Conservation (phyloP, 805 yeast species). For the Candida namnaoensis region DNA sequence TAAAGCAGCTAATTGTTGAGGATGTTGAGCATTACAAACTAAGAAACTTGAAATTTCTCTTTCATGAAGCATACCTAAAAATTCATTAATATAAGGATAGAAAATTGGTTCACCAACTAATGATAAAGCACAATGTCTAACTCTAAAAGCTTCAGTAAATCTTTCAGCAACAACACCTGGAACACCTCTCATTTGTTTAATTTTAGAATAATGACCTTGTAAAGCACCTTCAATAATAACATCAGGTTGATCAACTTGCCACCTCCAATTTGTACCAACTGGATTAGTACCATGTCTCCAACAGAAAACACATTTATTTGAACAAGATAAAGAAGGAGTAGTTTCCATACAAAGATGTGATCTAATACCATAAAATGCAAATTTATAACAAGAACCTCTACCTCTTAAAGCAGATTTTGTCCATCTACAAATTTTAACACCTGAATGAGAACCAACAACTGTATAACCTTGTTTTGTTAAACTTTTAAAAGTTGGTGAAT, state of each 20-base stretch:
- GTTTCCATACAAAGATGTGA: conserved; percentile 95
- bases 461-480: conserved; percentile 91
- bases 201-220: conserved; percentile 83
- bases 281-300: conserved; percentile 98
- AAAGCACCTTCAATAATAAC: conserved; percentile 77
- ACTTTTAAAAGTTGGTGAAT: conserved; percentile 82
- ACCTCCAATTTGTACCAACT: conserved; percentile 91
- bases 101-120: conserved; percentile 93
- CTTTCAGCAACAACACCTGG: conserved; percentile 90
- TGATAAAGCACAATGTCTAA: conserved; percentile 86
- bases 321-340: conserved; percentile 88
- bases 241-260: conserved; percentile 92
- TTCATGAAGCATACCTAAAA: conserved; percentile 72
- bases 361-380: conserved; percentile 83
- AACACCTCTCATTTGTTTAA: conserved; percentile 91
- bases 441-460: conserved; percentile 89
- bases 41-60: conserved; percentile 76
- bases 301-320: conserved; percentile 92
- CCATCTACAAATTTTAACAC: conserved; percentile 94
- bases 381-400: conserved; percentile 89
- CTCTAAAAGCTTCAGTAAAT: conserved; percentile 84
- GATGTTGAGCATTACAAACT: conserved; percentile 96
- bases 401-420: conserved; percentile 91
- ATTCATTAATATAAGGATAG: conserved; percentile 85
- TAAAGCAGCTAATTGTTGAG: conserved; percentile 64